Conservation (phyloP, 1,139 yeast genomes). For the Debaryomyces udenii region DNA sequence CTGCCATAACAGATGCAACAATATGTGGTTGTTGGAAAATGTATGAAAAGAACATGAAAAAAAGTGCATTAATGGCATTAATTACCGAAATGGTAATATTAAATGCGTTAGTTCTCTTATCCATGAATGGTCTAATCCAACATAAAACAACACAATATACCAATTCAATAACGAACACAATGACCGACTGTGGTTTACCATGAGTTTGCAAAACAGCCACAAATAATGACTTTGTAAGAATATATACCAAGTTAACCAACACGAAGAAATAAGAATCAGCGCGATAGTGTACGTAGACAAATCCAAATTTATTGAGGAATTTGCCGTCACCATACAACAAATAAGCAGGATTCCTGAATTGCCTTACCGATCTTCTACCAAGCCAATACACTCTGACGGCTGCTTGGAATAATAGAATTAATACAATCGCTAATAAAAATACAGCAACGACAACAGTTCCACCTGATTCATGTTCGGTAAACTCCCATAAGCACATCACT, state of each 20-base stretch:
- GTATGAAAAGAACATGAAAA: constrained; percentile 87
- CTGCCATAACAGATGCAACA: constrained; percentile 89
- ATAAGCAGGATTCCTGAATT: constrained; percentile 91
- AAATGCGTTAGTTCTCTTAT: constrained; percentile 88
- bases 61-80: constrained; percentile 77
- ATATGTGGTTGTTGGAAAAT: constrained; percentile 82
- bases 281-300: constrained; percentile 85
- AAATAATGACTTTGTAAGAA: constrained; percentile 73
- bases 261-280: constrained; percentile 89
- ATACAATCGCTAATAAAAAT: constrained; percentile 58
- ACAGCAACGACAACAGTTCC: constrained; percentile 83
- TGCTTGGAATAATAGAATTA: constrained; percentile 71
- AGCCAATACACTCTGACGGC: constrained; percentile 67
- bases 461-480: constrained; percentile 78
- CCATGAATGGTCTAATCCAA: constrained; percentile 86
- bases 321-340: constrained; percentile 81
- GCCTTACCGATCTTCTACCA: constrained; percentile 70
- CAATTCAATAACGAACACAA: constrained; percentile 76
- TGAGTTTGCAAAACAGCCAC: constrained; percentile 82
- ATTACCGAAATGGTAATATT: constrained; percentile 84
- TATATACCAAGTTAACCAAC: constrained; percentile 62
- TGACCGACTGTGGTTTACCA: constrained; percentile 81
- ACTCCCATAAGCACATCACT: constrained; percentile 86
- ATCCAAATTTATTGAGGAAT: constrained; percentile 87
- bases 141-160: constrained; percentile 65